A percentile compares a stretch with the other conserved stretches of the same genome.
Conservation (phyloP, 225 moss, liverwort and hornwort species). For the Marchantia paleacea region DNA sequence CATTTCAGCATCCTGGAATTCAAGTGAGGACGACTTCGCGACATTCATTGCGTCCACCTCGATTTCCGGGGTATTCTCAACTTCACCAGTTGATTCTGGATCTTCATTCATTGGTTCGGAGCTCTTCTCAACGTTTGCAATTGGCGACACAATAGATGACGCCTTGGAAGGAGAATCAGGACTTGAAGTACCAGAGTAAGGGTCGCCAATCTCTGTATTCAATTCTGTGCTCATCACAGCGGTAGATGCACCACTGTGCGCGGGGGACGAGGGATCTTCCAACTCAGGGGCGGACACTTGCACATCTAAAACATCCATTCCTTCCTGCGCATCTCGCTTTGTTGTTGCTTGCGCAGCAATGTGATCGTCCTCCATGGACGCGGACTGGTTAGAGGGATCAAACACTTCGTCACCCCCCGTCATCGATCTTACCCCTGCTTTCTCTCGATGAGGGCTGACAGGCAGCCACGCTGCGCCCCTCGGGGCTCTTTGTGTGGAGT, state of each 20-base stretch:
- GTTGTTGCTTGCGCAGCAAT: not conserved
- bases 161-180: constrained; percentile 23
- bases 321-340: constrained; percentile 9
- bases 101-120: constrained; percentile 16
- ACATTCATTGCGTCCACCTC: constrained; percentile 20
- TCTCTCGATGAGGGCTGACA: not conserved
- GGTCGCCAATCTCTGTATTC: constrained; percentile 22
- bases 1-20: constrained; percentile 20
- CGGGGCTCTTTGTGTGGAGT: not conserved
- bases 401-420: constrained; percentile 13
- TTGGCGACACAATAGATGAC: constrained; percentile 18
- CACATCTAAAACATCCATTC: constrained; percentile 13
- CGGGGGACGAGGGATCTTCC: constrained; percentile 25
- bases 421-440: constrained; percentile 21
- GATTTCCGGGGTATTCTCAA: constrained; percentile 19
- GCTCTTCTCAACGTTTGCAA: constrained; percentile 17
- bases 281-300: constrained; percentile 12
- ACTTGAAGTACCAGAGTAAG: constrained; percentile 10
- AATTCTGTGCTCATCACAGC: constrained; percentile 29
- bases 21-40: constrained; percentile 4
- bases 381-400: constrained; percentile 15
- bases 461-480: constrained; percentile 3
- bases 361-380: constrained; percentile 16
- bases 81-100: constrained; percentile 16
- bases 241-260: constrained; percentile 27